Conservation (phyloP, 225 moss, liverwort and hornwort species). For the Pleurozium schreberi region DNA sequence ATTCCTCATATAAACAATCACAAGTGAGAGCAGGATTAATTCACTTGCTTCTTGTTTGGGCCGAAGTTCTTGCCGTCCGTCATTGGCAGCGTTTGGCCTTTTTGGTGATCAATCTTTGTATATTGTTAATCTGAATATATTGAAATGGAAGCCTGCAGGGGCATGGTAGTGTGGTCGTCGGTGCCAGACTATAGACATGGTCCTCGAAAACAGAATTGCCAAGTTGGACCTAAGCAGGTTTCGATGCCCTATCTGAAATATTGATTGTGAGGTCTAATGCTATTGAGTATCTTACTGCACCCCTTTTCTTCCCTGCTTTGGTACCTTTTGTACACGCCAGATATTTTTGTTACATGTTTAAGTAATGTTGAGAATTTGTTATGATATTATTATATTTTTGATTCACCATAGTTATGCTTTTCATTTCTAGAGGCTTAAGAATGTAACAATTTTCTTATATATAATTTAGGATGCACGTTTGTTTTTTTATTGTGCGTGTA, state of each 20-base stretch:
- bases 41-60: not conserved
- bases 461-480: not conserved
- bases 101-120: not conserved
- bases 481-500: not conserved
- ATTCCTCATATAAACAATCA: not conserved
- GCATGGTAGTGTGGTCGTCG: slow-evolving; percentile 62
- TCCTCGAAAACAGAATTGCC: slow-evolving; percentile 17
- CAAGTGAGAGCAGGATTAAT: not conserved
- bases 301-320: not conserved
- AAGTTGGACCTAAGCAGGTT: slow-evolving; percentile 49
- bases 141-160: slow-evolving; percentile 17
- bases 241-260: not conserved
- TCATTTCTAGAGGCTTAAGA: too few species aligned
- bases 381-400: not conserved
- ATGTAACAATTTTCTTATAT: not conserved
- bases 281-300: not conserved
- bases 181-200: slow-evolving; percentile 15
- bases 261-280: not conserved
- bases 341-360: too few species aligned
- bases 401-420: too few species aligned
- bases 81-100: not conserved
- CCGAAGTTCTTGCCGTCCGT: not conserved
- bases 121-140: not conserved
- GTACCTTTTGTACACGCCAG: too few species aligned
- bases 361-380: fast-evolving